These are phyloP conservation scores for Alternaria sp. DNA, from an alignment of 2,329 filamentous ascomycete species.

Conservation along the genomic window DNA sequence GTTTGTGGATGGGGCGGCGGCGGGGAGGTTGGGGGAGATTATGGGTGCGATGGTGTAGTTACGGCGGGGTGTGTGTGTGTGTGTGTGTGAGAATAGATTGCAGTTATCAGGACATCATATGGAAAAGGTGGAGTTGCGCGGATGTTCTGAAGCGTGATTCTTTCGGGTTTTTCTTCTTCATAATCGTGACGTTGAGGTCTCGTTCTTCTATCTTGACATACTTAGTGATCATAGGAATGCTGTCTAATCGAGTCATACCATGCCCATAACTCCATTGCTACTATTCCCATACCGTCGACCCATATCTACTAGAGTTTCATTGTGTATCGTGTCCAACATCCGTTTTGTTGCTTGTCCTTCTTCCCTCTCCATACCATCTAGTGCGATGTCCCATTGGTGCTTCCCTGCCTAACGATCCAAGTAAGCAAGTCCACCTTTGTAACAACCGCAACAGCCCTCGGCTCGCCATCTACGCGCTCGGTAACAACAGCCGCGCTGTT, in stretches of 20 bases:
- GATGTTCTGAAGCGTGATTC: neutral
- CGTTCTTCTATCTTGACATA: neutral
- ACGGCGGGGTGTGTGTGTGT: too few species aligned
- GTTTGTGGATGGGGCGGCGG: constrained; percentile 45
- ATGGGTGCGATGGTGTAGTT: constrained; percentile 17
- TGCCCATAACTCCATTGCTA: constrained; percentile 7
- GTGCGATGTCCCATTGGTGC: constrained; percentile 12
- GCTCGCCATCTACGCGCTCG: constrained; percentile 67
- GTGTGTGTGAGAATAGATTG: too few species aligned
- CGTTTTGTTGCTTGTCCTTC: neutral
- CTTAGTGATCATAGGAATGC: constrained; percentile 4
- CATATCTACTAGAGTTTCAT: neutral
- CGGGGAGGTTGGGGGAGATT: constrained; percentile 27
- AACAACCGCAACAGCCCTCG: constrained; percentile 86
- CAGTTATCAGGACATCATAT: too few species aligned
- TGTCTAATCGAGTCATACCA: neutral
- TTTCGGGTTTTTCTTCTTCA: neutral
- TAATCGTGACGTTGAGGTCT: constrained; percentile 18
- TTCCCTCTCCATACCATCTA: neutral
- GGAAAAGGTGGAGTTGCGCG: too few species aligned
- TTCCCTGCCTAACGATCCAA: constrained; percentile 74
- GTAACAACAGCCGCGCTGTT: constrained; percentile 96
- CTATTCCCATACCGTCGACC: neutral
- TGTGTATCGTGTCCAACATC: neutral
- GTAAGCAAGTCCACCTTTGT: constrained; percentile 96